Evolutionary conservation across 2,329 filamentous ascomycete species (phyloP).

Genomic region (Lachnellula arida): DNA sequence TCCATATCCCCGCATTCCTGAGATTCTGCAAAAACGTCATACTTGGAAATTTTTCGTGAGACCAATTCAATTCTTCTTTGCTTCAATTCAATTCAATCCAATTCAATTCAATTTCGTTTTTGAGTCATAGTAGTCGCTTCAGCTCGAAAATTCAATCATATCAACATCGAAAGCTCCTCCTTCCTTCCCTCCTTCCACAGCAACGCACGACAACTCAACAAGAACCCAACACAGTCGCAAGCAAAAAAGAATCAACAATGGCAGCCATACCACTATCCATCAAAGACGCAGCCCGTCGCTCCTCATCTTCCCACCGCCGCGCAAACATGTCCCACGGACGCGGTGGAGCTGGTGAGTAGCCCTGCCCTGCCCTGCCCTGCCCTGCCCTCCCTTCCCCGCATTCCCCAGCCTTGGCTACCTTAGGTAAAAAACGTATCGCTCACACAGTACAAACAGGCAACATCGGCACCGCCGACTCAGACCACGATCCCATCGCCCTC

Average conservation of each 20-base stretch:
- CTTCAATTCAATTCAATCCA: not conserved
- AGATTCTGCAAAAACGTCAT: not conserved
- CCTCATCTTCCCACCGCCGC: constrained; percentile 17
- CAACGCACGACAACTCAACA: not conserved
- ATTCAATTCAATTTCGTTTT: not conserved
- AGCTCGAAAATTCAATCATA: not conserved
- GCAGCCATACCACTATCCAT: constrained; percentile 21
- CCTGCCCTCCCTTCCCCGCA: too few species aligned
- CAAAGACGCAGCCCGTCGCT: constrained; percentile 14
- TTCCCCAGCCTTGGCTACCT: not conserved
- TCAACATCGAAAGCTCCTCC: not conserved
- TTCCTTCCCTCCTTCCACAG: not conserved
- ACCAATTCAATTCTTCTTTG: not conserved
- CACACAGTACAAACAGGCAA: constrained; percentile 49
- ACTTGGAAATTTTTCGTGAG: not conserved
- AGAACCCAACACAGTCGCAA: not conserved
- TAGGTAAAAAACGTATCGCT: too few species aligned
- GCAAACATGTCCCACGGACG: constrained; percentile 58
- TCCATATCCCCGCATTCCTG: not conserved
- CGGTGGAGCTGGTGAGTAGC: constrained; percentile 61
- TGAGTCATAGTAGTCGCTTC: not conserved
- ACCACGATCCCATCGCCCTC: constrained; percentile 58
- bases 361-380: too few species aligned
- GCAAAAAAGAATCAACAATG: constrained; percentile 10
- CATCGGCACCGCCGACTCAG: constrained; percentile 51